These are phyloP conservation scores for Trichoderma gamsii DNA, from an alignment of 495 filamentous ascomycete genomes.

Conservation along the genomic window DNA sequence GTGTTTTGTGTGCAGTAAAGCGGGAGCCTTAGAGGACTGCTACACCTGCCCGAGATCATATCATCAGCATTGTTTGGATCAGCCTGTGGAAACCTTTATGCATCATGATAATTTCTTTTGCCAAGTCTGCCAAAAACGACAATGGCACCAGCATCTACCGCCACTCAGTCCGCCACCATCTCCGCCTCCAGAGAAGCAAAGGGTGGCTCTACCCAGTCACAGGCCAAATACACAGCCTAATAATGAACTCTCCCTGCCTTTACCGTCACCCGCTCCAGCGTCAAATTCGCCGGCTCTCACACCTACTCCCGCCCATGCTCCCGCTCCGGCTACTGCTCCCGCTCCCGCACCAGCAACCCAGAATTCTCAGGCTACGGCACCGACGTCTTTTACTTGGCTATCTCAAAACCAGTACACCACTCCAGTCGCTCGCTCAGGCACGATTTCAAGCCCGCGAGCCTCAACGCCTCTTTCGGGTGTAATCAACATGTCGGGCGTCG, in stretches of 20 bases:
- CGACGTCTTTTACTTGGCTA: conserved; percentile 1
- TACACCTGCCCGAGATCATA: not conserved
- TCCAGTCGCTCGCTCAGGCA: not conserved
- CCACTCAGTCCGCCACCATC: conserved; percentile 3
- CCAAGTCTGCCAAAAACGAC: not conserved
- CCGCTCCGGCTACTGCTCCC: not conserved
- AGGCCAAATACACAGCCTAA: not conserved
- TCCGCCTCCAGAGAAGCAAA: not conserved
- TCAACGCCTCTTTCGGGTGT: not conserved
- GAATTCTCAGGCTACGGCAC: not conserved
- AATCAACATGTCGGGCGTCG: not conserved
- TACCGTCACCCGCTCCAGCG: not conserved
- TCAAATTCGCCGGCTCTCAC: not conserved
- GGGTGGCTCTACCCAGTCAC: not conserved
- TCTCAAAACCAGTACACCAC: conserved; percentile 1
- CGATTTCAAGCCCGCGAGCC: not conserved
- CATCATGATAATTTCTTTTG: not conserved
- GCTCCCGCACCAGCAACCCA: not conserved
- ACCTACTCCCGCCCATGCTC: not conserved
- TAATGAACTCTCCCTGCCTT: not conserved
- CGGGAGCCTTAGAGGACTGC: not conserved
- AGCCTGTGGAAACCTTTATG: not conserved
- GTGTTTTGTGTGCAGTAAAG: not conserved
- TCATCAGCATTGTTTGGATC: not conserved
- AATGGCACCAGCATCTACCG: conserved; percentile 1